Base-by-base conservation (phyloP, 345 rosid genomes). In the Pistacia vera region DNA sequence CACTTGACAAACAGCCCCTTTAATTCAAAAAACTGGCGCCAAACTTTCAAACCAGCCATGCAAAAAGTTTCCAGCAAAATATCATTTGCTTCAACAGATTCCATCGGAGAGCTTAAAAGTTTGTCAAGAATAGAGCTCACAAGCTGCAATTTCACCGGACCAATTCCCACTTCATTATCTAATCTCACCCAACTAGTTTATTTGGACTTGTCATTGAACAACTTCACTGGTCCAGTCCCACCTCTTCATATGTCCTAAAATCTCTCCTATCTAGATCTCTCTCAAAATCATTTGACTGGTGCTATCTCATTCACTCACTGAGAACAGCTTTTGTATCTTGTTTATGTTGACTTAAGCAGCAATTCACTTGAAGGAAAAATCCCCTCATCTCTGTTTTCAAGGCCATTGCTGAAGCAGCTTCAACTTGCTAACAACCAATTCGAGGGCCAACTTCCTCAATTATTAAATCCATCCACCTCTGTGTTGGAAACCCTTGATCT, bases 291-390 rank as follows among this genome's bases (percentile, higher is more conserved):
- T 18, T 30, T 90, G 1, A 51, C 70, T 1, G 89, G 90, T 22
- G 57, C 16, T 14, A 83, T 83, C 8, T 30, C 82, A 10, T 46
- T 73, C 36, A 74, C 68, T 0, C 8, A 66, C 2, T 88, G 77
- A 87, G 74, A 44, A 76, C n/a, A 68, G 11, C 48, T 87, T 65
- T 51, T 2, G 17, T 74, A 74, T 30, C 88, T 88, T 16, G 78
- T 56, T 65, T 60, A 78, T 46, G 4, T 87, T 20, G 82, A 79
- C 77, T 64, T 87, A 16, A 52, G 68, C 3, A 1, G n/a, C 2
- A 90, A 90, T 54, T 38, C n/a, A 0, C 71, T 90, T 3, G 54
- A 2, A 18, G 92, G 90, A 12, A 75, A 18, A 10, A 82, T 90
- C 2, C 88, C 81, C 0, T 18, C 60, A 0, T 71, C 80, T 66